Evolutionary conservation across 1,284 basidiomycete genomes (phyloP), one percentile per base, ranked within the genome.

Genomic region (Ganoderma lucidum): DNA sequence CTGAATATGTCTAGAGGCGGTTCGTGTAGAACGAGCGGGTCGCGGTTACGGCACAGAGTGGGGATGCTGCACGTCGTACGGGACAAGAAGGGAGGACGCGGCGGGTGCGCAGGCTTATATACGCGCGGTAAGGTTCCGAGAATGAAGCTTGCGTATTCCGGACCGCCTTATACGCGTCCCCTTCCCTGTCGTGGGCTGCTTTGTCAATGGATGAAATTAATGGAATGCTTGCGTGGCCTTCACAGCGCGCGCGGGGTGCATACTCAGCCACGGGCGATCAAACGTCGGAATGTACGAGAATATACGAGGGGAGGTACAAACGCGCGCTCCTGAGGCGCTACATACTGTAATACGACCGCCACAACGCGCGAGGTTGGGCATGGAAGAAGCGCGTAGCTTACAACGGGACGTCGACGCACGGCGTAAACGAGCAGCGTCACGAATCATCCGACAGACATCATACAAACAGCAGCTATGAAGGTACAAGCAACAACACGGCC

Each of bases 91-190:
- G 23, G 23, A 28, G n/a, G 23, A 28, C 23, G 48, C 9, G 23
- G 23, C n/a, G 23, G 45, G 9, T 23, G 44, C n/a, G 45, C 6
- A 17, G 9, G 53, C 59, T 61, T 39, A 28, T 42, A 42, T 61
- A 61, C 9, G 56, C 56, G 10, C 23, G 35, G 35, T 37, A 32
- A 51, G 23, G 6, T 51, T 28, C 48, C n/a, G n/a, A 51, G 48
- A 61, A 41, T 32, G 41, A 30, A 41, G 61, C 61, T 62, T 62
- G 61, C 61, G 61, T 42, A 32, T 32, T 17, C 60, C 30, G 15
- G 32, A 59, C 61, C 44, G 41, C n/a, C 23, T 39, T 37, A 59
- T 62, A 45, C 30, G 61, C 61, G 61, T 32, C 41, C 53, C 30
- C 15, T 14, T 56, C 53, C 48, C 53, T 56, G 4, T 51, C 48